These are phyloP conservation scores for Lipomyces anomalus DNA, from an alignment of 805 yeast species.

Conservation along the genomic window DNA sequence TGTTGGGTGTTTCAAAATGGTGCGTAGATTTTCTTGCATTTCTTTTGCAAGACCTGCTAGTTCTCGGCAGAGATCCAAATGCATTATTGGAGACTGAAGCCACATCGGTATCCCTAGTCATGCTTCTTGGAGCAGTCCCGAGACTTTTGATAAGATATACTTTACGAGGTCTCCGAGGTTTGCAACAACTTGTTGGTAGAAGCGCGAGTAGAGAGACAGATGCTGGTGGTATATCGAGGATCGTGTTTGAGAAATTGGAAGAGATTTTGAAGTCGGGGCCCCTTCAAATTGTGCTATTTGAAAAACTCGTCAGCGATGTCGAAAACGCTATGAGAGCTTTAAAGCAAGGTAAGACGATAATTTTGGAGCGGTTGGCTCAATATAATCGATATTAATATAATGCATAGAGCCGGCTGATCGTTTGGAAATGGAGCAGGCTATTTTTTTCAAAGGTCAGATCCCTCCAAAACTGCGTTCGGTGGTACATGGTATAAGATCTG, in stretches of 20 bases:
- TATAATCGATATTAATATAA: conserved; percentile 2
- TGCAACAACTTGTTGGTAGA: conserved; percentile 30
- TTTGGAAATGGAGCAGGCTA: conserved; percentile 52
- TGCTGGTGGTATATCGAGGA: conserved; percentile 27
- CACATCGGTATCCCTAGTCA: conserved; percentile 30
- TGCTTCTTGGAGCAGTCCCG: conserved; percentile 35
- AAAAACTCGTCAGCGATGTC: conserved; percentile 35
- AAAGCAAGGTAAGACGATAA: conserved; percentile 18
- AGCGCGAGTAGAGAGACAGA: conserved; percentile 25
- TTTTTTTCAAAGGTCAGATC: conserved; percentile 57
- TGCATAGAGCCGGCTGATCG: conserved; percentile 34
- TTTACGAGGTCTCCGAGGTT: conserved; percentile 36
- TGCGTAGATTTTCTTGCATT: conserved; percentile 69
- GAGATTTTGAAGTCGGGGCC: conserved; percentile 31
- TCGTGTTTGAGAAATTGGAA: conserved; percentile 28
- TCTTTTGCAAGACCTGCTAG: conserved; percentile 58
- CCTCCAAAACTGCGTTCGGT: conserved; percentile 40
- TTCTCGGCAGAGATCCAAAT: conserved; percentile 16
- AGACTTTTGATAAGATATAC: conserved; percentile 35
- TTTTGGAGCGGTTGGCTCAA: background rate
- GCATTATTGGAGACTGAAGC: conserved; percentile 28
- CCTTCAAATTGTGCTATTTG: conserved; percentile 31
- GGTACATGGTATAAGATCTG: conserved; percentile 39
- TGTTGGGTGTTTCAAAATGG: conserved; percentile 81
- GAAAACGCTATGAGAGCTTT: conserved; percentile 36